Percentiles rank a stretch among this genome's conserved stretches.
phyloP scores from a whole-genome alignment of 2,329 filamentous ascomycete species.

The Blastomyces gilchristii region DNA sequence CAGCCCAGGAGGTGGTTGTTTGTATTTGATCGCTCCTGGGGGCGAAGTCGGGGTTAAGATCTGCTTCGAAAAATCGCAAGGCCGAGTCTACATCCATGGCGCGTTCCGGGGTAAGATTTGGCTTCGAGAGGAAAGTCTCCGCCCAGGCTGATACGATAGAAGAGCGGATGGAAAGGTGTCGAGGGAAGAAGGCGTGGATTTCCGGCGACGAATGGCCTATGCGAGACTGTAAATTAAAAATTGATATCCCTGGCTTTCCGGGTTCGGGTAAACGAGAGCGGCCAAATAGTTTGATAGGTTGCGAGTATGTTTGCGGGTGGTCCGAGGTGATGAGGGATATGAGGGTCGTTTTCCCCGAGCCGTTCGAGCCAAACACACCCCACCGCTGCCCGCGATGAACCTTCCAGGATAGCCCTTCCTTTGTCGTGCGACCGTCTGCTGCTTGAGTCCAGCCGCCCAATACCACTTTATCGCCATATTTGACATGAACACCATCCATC shows the following conservation, averaged over 20 bases:
- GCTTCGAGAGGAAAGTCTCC: slow-evolving; percentile 67
- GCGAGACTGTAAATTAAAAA: slow-evolving; percentile 83
- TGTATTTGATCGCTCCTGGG: not conserved
- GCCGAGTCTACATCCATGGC: slow-evolving; percentile 55
- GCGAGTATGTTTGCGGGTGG: slow-evolving; percentile 85
- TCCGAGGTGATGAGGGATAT: slow-evolving; percentile 89
- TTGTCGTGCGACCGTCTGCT: slow-evolving; percentile 37
- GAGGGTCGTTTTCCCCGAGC: slow-evolving; percentile 88
- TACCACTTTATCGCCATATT: slow-evolving; percentile 66
- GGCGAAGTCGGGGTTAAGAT: slow-evolving; percentile 53
- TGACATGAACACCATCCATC: slow-evolving; percentile 74
- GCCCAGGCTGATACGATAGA: slow-evolving; percentile 81
- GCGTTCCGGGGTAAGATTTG: slow-evolving; percentile 51
- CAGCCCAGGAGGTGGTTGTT: not conserved
- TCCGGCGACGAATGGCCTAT: slow-evolving; percentile 93
- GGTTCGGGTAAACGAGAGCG: slow-evolving; percentile 65
- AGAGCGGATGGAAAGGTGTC: slow-evolving; percentile 59
- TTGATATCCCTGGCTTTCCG: slow-evolving; percentile 63
- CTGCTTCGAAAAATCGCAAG: slow-evolving; percentile 65
- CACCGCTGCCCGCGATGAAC: slow-evolving; percentile 76
- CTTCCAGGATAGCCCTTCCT: slow-evolving; percentile 67
- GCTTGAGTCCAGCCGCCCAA: slow-evolving; percentile 70
- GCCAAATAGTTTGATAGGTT: slow-evolving; percentile 79
- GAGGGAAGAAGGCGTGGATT: slow-evolving; percentile 86
- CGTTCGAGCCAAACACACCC: slow-evolving; percentile 89